Conservation (phyloP, 208 protist species). For the Histomonas meleagridis region DNA sequence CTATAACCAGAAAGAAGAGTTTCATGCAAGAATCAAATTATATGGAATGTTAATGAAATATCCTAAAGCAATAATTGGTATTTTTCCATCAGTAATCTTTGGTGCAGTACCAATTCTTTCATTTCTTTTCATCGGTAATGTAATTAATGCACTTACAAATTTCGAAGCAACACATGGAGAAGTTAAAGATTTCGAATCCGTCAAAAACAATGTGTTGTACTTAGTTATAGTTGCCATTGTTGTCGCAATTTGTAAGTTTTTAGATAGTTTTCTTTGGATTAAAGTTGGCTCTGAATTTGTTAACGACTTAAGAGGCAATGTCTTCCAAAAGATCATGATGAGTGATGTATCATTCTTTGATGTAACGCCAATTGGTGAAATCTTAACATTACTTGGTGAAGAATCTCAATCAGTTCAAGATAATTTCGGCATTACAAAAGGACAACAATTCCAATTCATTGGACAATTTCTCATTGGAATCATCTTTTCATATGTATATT, state of each 20-base stretch:
- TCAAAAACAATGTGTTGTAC: background rate
- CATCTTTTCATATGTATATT: background rate
- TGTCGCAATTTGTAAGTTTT: background rate
- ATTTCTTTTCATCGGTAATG: background rate
- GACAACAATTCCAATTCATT: background rate
- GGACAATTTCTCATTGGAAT: background rate
- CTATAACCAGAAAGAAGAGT: too few species aligned
- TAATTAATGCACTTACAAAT: background rate
- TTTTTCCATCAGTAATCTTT: background rate
- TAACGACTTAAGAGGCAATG: background rate
- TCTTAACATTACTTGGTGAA: background rate
- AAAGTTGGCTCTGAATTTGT: background rate
- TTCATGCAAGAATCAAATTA: too few species aligned
- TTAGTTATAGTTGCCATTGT: background rate
- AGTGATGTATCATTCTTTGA: constrained; percentile 11
- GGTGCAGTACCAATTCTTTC: background rate
- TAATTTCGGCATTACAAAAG: background rate
- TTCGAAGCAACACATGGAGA: background rate
- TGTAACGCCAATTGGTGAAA: constrained; percentile 1
- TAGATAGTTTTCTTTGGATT: background rate
- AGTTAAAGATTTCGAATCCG: background rate
- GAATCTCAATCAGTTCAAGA: background rate
- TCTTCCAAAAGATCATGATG: background rate
- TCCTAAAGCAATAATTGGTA: too few species aligned
- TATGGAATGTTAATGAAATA: too few species aligned